These are phyloP conservation scores for Scleromitrula shiraiana DNA, from an alignment of 2,329 filamentous ascomycete species.

Conservation along the genomic window DNA sequence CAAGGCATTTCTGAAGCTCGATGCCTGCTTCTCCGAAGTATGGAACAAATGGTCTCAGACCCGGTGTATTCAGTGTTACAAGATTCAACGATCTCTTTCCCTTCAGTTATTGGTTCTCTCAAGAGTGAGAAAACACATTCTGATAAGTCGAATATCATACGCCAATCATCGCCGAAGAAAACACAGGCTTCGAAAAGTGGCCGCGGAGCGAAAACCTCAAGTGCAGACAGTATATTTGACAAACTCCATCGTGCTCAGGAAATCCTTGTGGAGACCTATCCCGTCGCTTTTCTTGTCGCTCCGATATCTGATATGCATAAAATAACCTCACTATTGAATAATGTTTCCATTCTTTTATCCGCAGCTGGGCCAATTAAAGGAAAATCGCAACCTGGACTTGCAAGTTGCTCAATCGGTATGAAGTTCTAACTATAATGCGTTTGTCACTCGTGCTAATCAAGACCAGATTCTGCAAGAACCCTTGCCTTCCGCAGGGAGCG, in stretches of 20 bases:
- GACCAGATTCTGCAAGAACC: slow-evolving; percentile 57
- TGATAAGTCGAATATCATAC: slow-evolving; percentile 18
- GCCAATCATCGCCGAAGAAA: slow-evolving; percentile 21
- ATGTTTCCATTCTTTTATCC: slow-evolving; percentile 56
- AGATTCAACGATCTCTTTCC: slow-evolving; percentile 86
- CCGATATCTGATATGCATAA: slow-evolving; percentile 51
- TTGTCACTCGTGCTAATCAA: neutral
- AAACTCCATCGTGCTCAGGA: slow-evolving; percentile 56
- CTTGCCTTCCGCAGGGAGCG: slow-evolving; percentile 59
- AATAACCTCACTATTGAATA: slow-evolving; percentile 56
- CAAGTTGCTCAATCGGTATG: slow-evolving; percentile 47
- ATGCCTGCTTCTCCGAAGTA: slow-evolving; percentile 58
- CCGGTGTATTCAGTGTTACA: slow-evolving; percentile 83
- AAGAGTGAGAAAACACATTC: slow-evolving; percentile 18
- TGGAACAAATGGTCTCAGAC: slow-evolving; percentile 67
- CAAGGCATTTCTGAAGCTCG: slow-evolving; percentile 58
- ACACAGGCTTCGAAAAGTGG: slow-evolving; percentile 9
- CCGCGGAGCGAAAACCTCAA: slow-evolving; percentile 17
- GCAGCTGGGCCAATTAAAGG: slow-evolving; percentile 45
- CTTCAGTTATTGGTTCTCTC: slow-evolving; percentile 44
- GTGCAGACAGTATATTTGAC: slow-evolving; percentile 32
- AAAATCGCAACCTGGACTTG: slow-evolving; percentile 45
- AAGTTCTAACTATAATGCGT: neutral
- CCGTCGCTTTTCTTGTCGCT: slow-evolving; percentile 38
- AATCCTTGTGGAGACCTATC: slow-evolving; percentile 55